These are phyloP conservation scores for Candida anglica DNA, from an alignment of 805 yeast genomes.

Conservation along the genomic window DNA sequence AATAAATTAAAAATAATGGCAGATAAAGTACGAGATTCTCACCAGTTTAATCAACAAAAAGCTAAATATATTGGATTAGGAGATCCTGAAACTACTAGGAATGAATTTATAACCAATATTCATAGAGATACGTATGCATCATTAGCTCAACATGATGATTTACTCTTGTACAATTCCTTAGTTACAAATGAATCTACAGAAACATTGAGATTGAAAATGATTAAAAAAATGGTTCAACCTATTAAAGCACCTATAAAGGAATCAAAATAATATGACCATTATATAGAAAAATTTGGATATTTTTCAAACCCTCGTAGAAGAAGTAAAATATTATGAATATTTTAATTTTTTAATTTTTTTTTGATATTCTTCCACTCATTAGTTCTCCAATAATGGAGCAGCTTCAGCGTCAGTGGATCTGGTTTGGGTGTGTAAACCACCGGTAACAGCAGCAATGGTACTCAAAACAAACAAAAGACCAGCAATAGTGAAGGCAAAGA, in stretches of 20 bases:
- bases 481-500: slow-evolving; percentile 69
- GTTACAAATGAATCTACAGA: slow-evolving; percentile 42
- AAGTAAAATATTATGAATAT: no score
- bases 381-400: slow-evolving; percentile 34
- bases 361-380: no score
- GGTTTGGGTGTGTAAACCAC: slow-evolving; percentile 12
- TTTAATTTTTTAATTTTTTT: no score
- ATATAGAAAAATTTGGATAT: no score
- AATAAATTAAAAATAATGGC: no score
- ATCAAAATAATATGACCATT: neutral
- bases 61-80: slow-evolving; percentile 74
- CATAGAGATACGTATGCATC: slow-evolving; percentile 65
- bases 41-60: slow-evolving; percentile 30
- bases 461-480: slow-evolving; percentile 52
- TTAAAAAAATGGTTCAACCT: slow-evolving; percentile 32
- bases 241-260: neutral
- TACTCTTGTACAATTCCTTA: slow-evolving; percentile 51
- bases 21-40: slow-evolving; percentile 36
- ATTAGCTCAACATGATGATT: slow-evolving; percentile 53
- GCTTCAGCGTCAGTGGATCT: slow-evolving; percentile 19
- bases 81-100: slow-evolving; percentile 60
- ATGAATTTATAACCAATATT: slow-evolving; percentile 66
- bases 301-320: no score
- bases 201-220: slow-evolving; percentile 24
- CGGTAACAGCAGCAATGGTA: slow-evolving; percentile 41